phyloP scores from a whole-genome alignment of 306 rosid species.

The Lathyrus aphaca region DNA sequence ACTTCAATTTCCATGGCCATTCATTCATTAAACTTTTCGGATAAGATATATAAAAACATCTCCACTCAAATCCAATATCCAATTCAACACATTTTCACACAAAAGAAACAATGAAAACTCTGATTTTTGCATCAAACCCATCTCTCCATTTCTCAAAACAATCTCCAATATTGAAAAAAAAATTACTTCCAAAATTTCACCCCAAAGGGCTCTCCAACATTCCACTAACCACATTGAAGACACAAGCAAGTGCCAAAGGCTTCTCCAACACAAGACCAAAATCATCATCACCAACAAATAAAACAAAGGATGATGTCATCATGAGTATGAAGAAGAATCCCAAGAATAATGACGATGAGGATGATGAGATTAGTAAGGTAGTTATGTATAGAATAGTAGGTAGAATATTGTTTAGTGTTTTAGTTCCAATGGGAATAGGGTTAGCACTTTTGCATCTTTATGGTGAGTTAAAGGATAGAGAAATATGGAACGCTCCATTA shows the following conservation, averaged over 20 bases:
- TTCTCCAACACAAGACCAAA: constrained; percentile 44
- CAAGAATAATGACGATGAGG: constrained; percentile 43
- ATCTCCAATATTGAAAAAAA: neutral
- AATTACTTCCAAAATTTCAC: constrained; percentile 41
- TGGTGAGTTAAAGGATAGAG: constrained; percentile 53
- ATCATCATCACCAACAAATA: neutral
- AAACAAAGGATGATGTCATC: constrained; percentile 8
- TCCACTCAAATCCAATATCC: constrained; percentile 4
- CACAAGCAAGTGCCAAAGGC: constrained; percentile 65
- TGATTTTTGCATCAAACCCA: constrained; percentile 47
- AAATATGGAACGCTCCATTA: constrained; percentile 58
- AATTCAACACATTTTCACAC: neutral
- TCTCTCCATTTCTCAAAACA: constrained; percentile 44
- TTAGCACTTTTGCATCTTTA: constrained; percentile 56
- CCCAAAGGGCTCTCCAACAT: constrained; percentile 17
- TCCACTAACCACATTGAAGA: constrained; percentile 21
- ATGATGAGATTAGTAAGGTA: constrained; percentile 58
- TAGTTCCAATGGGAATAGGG: constrained; percentile 73
- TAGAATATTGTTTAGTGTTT: constrained; percentile 65
- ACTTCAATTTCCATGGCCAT: constrained; percentile 37
- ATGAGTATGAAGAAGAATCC: constrained; percentile 37
- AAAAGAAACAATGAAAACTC: constrained; percentile 60
- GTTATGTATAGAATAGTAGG: constrained; percentile 63
- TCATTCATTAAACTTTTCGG: constrained; percentile 52
- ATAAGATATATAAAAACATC: constrained; percentile 60